Evolutionary conservation across 2,329 filamentous ascomycete genomes (phyloP).

Genomic region (Venturia nashicola): DNA sequence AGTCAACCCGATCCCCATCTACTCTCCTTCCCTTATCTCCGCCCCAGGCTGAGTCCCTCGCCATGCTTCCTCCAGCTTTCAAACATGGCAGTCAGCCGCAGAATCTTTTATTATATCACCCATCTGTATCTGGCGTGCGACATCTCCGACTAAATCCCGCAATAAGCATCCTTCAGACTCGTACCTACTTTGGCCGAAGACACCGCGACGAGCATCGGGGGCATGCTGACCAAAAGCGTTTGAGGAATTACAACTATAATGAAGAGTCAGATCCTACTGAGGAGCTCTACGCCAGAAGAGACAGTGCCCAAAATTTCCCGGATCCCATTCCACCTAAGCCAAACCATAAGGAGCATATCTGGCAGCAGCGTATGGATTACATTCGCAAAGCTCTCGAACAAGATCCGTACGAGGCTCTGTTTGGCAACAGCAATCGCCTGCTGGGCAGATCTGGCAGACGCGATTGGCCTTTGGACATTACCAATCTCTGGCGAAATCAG

Average conservation of each 20-base stretch:
- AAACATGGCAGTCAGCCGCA: neutral
- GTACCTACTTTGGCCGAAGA: neutral
- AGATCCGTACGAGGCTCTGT: slow-evolving; percentile 10
- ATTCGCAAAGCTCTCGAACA: slow-evolving; percentile 1
- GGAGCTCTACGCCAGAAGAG: neutral
- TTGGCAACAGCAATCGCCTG: slow-evolving; percentile 7
- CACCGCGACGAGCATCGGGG: neutral
- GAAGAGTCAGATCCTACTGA: neutral
- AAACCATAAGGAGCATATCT: neutral
- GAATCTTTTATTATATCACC: too few relatives aligned
- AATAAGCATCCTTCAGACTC: neutral
- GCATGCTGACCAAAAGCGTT: neutral
- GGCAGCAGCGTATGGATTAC: slow-evolving; percentile 6
- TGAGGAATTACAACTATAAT: neutral
- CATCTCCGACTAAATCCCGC: neutral
- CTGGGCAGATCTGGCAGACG: slow-evolving; percentile 4
- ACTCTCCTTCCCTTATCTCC: neutral
- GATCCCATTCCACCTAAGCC: neutral
- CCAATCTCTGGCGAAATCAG: slow-evolving; percentile 4
- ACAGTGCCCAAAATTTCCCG: neutral
- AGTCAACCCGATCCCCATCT: neutral
- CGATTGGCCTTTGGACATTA: neutral
- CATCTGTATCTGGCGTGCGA: neutral
- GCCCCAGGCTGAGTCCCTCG: neutral
- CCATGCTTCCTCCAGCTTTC: neutral